Evolutionary conservation across 2,329 filamentous ascomycete genomes (phyloP), one percentile per base, ranked within the genome.

Genomic region (Aureobasidium namibiae): DNA sequence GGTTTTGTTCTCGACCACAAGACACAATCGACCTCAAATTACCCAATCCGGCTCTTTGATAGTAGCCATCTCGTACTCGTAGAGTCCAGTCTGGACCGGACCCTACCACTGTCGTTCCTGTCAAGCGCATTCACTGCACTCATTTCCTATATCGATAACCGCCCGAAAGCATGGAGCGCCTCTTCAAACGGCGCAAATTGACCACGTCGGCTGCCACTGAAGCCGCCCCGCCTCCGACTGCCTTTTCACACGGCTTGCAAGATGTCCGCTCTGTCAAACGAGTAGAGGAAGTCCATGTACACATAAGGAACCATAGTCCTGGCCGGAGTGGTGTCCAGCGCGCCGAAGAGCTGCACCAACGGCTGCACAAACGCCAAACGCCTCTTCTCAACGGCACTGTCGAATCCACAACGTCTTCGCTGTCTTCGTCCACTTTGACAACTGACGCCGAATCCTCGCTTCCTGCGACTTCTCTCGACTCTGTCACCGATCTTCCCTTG

Each of bases 161-260:
- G 39, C 41, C 29, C 52, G 13, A 31, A 24, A 57, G 13, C 62
- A 74, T 74, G 72, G 70, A 72, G 64, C 58, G 56, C 59, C 66
- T 58, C 56, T 66, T 56, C 61, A 64, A 61, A 67, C 61, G 64
- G 41, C 61, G 63, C 56, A 63, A 60, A 59, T 49, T 65, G 65
- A 66, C 67, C 31, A 66, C 65, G 63, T 60, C 68, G 64, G 50
- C 66, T 65, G 16, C 18, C 52, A 48, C n/a, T 26, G 18, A 13
- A 44, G 26, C 34, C 52, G 16, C 45, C n/a, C n/a, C 39, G 39
- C 23, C 59, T 46, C 62, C 62, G 59, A 56, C 61, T 36, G 61
- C 57, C 16, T 62, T 45, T 26, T 57, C 61, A 7, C 50, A 62
- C 10, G 59, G 42, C 21, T 18, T 60, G 24, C 50, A 62, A 34